phyloP scores from a whole-genome alignment of 768 basidiomycete genomes.

The Amyloporia xantha region DNA sequence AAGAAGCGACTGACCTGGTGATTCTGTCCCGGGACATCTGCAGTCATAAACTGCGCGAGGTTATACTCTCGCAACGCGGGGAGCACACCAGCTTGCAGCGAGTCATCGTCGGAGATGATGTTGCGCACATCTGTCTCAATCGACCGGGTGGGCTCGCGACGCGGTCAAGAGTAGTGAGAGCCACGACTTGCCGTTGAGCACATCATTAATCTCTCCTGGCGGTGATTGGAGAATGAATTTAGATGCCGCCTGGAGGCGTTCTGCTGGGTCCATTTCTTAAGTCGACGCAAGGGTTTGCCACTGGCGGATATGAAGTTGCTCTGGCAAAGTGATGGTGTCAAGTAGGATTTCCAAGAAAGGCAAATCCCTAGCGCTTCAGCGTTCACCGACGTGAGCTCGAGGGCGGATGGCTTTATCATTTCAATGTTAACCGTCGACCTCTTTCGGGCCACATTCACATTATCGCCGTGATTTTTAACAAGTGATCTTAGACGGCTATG shows the following conservation, averaged over 20 bases:
- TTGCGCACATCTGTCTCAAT: conserved; percentile 68
- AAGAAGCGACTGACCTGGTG: conserved; percentile 56
- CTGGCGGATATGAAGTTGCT: background rate
- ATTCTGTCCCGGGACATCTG: conserved; percentile 69
- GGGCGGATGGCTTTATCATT: too few species aligned
- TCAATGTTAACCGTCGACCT: too few species aligned
- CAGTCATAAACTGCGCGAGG: conserved; percentile 78
- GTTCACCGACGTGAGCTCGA: too few species aligned
- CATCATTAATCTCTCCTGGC: conserved; percentile 96
- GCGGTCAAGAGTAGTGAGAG: background rate
- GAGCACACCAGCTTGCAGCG: conserved; percentile 70
- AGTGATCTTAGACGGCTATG: too few species aligned
- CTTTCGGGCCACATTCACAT: too few species aligned
- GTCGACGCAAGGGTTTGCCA: too few species aligned
- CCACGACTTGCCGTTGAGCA: conserved; percentile 66
- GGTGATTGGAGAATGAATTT: conserved; percentile 84
- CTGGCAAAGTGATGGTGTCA: background rate
- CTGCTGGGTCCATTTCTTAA: conserved; percentile 46
- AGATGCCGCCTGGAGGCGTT: conserved; percentile 67
- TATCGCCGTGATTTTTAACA: too few species aligned
- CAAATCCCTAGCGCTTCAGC: too few species aligned
- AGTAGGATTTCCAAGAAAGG: background rate
- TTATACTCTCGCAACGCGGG: conserved; percentile 84
- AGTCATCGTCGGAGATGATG: conserved; percentile 82
- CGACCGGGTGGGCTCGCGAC: background rate